These are phyloP conservation scores for Umbilicaria muhlenbergii DNA, from an alignment of 495 filamentous ascomycete species.

Conservation along the genomic window DNA sequence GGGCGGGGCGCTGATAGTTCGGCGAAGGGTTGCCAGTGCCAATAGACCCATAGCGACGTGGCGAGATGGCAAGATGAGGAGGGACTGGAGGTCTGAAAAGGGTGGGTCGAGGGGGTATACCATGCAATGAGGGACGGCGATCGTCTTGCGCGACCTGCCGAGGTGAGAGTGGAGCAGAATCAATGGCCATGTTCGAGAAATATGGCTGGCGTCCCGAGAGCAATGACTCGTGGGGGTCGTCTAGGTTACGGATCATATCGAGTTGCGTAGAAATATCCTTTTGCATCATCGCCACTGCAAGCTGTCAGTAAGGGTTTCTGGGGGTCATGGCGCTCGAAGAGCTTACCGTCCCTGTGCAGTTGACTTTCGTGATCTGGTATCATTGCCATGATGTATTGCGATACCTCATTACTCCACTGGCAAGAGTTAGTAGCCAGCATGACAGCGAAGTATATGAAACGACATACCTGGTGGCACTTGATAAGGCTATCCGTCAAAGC, in stretches of 20 bases:
- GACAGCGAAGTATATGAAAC: not conserved
- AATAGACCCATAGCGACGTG: slow-evolving; percentile 44
- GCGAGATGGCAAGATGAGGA: slow-evolving; percentile 37
- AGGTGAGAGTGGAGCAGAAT: slow-evolving; percentile 78
- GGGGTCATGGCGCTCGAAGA: not conserved
- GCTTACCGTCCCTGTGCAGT: slow-evolving; percentile 40
- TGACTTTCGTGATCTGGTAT: slow-evolving; percentile 49
- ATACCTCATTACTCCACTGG: slow-evolving; percentile 62
- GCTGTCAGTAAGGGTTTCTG: slow-evolving; percentile 1
- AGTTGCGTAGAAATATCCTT: slow-evolving; percentile 71
- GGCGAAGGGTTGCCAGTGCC: slow-evolving; percentile 58
- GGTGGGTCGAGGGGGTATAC: slow-evolving; percentile 30
- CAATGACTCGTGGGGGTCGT: slow-evolving; percentile 62
- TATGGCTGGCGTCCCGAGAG: slow-evolving; percentile 63
- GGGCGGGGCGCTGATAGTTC: slow-evolving; percentile 45
- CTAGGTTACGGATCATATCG: slow-evolving; percentile 52
- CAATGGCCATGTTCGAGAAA: slow-evolving; percentile 53
- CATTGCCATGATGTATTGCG: slow-evolving; percentile 51
- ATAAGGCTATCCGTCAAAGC: slow-evolving; percentile 66
- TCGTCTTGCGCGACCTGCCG: slow-evolving; percentile 82
- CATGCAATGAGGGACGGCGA: slow-evolving; percentile 35
- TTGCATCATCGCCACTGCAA: slow-evolving; percentile 64
- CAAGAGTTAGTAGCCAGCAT: slow-evolving; percentile 7
- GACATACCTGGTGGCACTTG: slow-evolving; percentile 55
- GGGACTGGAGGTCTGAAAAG: slow-evolving; percentile 64